Evolutionary conservation across 352 stramenopile genomes (phyloP).

Genomic region (Globisporangium heterothallicum): DNA sequence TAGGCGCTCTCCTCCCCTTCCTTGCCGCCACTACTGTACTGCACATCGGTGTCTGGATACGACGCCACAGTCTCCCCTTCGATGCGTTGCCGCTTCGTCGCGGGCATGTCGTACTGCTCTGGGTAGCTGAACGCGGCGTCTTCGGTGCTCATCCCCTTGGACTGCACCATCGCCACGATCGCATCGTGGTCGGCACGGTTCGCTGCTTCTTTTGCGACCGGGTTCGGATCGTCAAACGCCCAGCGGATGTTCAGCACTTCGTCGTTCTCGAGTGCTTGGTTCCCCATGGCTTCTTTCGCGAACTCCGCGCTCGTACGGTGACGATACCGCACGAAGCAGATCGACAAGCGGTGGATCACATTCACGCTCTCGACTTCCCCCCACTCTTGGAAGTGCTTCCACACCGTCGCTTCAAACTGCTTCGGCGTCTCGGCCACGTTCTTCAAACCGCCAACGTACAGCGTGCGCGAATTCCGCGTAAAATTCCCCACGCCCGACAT

Average conservation of each 20-base stretch:
- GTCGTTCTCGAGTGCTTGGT: conserved; percentile 80
- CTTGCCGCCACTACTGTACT: conserved; percentile 26
- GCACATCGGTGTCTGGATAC: conserved; percentile 67
- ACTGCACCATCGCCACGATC: conserved; percentile 78
- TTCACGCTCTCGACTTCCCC: conserved; percentile 93
- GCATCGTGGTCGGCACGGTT: conserved; percentile 87
- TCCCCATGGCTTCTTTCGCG: conserved; percentile 87
- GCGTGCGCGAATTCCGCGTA: conserved; percentile 84
- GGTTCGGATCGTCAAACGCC: conserved; percentile 93
- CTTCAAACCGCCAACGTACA: conserved; percentile 89
- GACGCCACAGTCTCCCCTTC: conserved; percentile 55
- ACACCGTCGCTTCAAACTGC: conserved; percentile 60
- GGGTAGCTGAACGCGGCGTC: conserved; percentile 74
- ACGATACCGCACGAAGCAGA: conserved; percentile 88
- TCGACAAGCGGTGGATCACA: conserved; percentile 88
- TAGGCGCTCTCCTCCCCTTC: conserved; percentile 27
- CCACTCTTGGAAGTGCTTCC: conserved; percentile 90
- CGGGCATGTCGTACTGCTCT: conserved; percentile 69
- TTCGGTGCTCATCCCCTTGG: conserved; percentile 53
- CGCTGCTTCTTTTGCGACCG: conserved; percentile 85
- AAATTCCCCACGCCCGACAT: conserved; percentile 92
- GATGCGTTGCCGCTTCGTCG: conserved; percentile 61
- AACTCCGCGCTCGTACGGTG: conserved; percentile 79
- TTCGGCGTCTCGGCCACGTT: conserved; percentile 38
- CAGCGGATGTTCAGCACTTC: conserved; percentile 92